Base-by-base conservation (phyloP, 2,329 filamentous ascomycete genomes). In the Malbranchea cinnamomea region DNA sequence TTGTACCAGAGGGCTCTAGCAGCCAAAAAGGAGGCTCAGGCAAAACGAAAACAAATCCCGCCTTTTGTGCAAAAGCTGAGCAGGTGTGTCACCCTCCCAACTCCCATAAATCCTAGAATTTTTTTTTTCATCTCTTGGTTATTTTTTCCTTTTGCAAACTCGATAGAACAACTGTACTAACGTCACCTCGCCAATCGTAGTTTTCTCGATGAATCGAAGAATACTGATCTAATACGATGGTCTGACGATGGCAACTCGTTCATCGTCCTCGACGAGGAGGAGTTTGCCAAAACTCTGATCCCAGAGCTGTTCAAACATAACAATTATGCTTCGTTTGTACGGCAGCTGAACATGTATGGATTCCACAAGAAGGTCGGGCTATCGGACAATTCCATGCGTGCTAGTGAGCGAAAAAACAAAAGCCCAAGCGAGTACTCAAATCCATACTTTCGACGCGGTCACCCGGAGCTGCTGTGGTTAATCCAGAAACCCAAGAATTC, bases 401-500 rank as follows among this genome's bases (percentile, higher is more conserved):
- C 91, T 4, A 94, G 85, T 50, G 89, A 95, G 59, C 77, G 85
- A 37, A 93, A 94, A 53, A 87, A 87, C 51, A 98, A 98, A 60
- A 93, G 84, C 35, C 89, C 89, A 0, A 95, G 85, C 66, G 89
- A 95, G 63, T 98, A 98, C 53, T 85, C 81, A 43, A 94, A 98
- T 52, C 83, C 83, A 6, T 98, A 85, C 58, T 98, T 98, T 58
- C 81, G 84, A 44, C 79, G 84, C 26, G 87, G 85, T 4, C 78
- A 92, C 41, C 85, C 85, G 3, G 91, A 94, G 52, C 62, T 98
- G 27, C 63, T 94, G 4, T 95, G 87, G 87, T 65, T 95, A 33
- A 94, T 95, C 40, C 87, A 92, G 51, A 95, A 95, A 52, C 85
- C 87, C 1, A 91, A 87, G 53, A 80, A 77, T 38, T 71, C 76